Evolutionary conservation across 2,329 filamentous ascomycete species (phyloP).

Genomic region (Aspergillus puulaauensis): DNA sequence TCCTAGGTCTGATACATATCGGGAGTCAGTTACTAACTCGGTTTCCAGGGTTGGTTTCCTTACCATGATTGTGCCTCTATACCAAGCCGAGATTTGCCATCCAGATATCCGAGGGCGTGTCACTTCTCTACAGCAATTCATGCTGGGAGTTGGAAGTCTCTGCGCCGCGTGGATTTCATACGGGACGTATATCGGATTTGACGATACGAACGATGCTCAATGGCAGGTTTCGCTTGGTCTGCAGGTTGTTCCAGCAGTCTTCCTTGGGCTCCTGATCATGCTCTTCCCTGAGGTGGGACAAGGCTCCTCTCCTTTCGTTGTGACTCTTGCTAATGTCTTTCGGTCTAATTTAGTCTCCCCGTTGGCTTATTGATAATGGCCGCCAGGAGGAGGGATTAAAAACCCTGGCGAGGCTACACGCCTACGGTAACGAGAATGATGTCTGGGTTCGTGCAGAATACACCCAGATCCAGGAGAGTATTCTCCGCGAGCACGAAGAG

Average conservation of each 20-base stretch:
- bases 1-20: not conserved
- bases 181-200: slow-evolving; percentile 57
- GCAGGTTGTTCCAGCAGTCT: slow-evolving; percentile 67
- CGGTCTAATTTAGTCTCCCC: slow-evolving; percentile 48
- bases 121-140: slow-evolving; percentile 77
- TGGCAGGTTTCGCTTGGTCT: slow-evolving; percentile 68
- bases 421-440: slow-evolving; percentile 65
- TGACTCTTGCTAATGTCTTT: slow-evolving; percentile 1
- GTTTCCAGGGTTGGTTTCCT: slow-evolving; percentile 55
- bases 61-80: slow-evolving; percentile 67
- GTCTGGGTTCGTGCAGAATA: slow-evolving; percentile 72
- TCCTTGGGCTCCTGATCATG: slow-evolving; percentile 65
- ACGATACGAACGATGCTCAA: slow-evolving; percentile 49
- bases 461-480: slow-evolving; percentile 66
- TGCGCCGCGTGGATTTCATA: slow-evolving; percentile 73
- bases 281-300: slow-evolving; percentile 64
- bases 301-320: not conserved
- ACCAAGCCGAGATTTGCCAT: slow-evolving; percentile 77
- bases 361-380: slow-evolving; percentile 75
- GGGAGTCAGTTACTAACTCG: slow-evolving; percentile 38
- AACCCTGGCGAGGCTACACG: slow-evolving; percentile 68
- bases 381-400: slow-evolving; percentile 63
- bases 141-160: slow-evolving; percentile 74
- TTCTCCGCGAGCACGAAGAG: slow-evolving; percentile 66
- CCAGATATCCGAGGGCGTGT: slow-evolving; percentile 74